Base-by-base conservation (phyloP, 768 basidiomycete genomes). In the Chalciporus pseudorubinellus region DNA sequence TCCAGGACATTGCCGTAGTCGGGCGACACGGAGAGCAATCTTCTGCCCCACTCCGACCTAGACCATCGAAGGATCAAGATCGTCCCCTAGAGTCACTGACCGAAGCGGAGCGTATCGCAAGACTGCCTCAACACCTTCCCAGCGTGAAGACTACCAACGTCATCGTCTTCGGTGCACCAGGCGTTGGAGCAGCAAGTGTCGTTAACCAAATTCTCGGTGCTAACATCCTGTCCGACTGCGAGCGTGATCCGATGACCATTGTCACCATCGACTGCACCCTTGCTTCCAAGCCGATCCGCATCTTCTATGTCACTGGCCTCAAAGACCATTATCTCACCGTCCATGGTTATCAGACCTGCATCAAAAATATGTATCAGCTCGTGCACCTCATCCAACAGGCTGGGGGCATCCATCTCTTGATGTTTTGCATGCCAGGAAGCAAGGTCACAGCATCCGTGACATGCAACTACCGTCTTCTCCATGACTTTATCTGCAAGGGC, bases 121-220 rank as follows among this genome's bases (percentile, higher is more conserved):
- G 24, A 14, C 48, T 63, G 13, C 61, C 53, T 8, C 51, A 40
- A 14, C 61, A 66, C 42, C 59, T 54, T 9, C 64, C 49, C 0
- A 53, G 59, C 3, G 33, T 44, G 9, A 56, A 57, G 39, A 61
- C 67, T 1, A 65, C 48, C 42, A 77, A 76, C 47, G 56, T 77
- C 39, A 58, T 77, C n/a, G 34, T 78, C 16, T 76, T 77, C 41
- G 75, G 77, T 7, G 70, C 75, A 45, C 65, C 69, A 2, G 75
- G 76, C n/a, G 50, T 57, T n/a, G 66, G 58, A 14, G 59, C 60
- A 10, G 59, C 61, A 10, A 48, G 59, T 12, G 62, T 66, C n/a
- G 44, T 68, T 50, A 68, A 68, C 46, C 51, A 70, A 6, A 64
- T 68, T 26, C 21, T 55, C 0, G 61, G 48, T 8, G 2, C 48